Percentiles rank a stretch among this genome's conserved stretches.
These are phyloP conservation scores for Hypoxylon trugodes DNA, from an alignment of 495 filamentous ascomycete species.

Conservation along the genomic window DNA sequence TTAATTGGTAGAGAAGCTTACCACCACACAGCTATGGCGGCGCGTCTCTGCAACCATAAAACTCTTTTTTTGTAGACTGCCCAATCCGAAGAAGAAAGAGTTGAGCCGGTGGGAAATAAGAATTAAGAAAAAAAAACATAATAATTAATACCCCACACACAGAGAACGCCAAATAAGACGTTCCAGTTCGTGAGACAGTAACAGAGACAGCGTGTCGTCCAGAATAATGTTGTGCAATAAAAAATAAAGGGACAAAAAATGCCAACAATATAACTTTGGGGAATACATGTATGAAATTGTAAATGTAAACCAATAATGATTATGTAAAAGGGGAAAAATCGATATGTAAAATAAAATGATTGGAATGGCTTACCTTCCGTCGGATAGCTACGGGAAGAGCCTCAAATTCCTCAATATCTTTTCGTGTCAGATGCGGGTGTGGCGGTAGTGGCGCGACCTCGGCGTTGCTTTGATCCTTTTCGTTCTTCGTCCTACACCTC, in stretches of 20 bases:
- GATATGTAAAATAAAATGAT: slow-evolving; percentile 24
- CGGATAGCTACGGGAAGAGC: slow-evolving; percentile 65
- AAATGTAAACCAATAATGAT: slow-evolving; percentile 5
- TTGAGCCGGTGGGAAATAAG: slow-evolving; percentile 3
- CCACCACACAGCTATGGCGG: slow-evolving; percentile 27
- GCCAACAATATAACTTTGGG: too few relatives aligned
- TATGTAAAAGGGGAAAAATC: background rate
- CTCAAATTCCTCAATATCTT: slow-evolving; percentile 55
- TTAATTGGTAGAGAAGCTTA: slow-evolving; percentile 31
- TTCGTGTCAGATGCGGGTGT: slow-evolving; percentile 35
- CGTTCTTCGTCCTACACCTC: slow-evolving; percentile 28
- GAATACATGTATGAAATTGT: too few relatives aligned
- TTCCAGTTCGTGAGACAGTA: background rate
- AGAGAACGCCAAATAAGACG: slow-evolving; percentile 5
- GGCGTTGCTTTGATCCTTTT: slow-evolving; percentile 22
- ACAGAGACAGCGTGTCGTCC: slow-evolving; percentile 2
- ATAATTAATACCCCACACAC: slow-evolving; percentile 17
- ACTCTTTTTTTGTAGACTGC: slow-evolving; percentile 7
- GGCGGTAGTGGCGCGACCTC: slow-evolving; percentile 23
- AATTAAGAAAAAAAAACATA: slow-evolving; percentile 11
- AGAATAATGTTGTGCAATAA: slow-evolving; percentile 1
- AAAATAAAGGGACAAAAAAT: too few relatives aligned
- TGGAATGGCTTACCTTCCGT: slow-evolving; percentile 62
- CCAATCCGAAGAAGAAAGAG: slow-evolving; percentile 19
- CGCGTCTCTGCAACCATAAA: slow-evolving; percentile 23